Conservation (phyloP, 163 green algal species). For the Prototheca wickerhamii region DNA sequence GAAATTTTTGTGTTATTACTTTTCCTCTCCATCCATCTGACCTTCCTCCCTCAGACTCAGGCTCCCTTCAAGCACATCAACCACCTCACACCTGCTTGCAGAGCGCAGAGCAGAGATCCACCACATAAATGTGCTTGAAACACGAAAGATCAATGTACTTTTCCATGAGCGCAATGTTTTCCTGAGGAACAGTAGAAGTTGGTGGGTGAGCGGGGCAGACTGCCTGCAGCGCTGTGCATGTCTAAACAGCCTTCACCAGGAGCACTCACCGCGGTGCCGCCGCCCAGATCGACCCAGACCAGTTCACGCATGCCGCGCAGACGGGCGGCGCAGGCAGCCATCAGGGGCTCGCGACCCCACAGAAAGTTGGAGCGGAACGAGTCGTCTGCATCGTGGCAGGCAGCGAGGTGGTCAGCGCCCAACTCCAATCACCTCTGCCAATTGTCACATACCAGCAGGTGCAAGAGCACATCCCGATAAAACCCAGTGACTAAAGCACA, state of each 20-base stretch:
- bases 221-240: neutral
- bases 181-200: slow-evolving; percentile 34
- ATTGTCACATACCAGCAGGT: too few relatives aligned
- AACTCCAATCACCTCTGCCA: too few relatives aligned
- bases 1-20: too few relatives aligned
- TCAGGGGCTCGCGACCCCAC: slow-evolving; percentile 85
- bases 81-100: slow-evolving; percentile 68
- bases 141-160: slow-evolving; percentile 76
- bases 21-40: too few relatives aligned
- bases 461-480: neutral
- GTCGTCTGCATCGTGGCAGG: slow-evolving; percentile 66
- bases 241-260: neutral
- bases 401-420: neutral
- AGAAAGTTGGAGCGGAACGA: slow-evolving; percentile 88
- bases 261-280: slow-evolving; percentile 71
- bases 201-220: neutral
- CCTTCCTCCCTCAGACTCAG: too few relatives aligned
- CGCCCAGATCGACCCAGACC: slow-evolving; percentile 95
- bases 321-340: slow-evolving; percentile 81
- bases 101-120: slow-evolving; percentile 92
- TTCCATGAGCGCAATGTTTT: slow-evolving; percentile 93
- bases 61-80: too few relatives aligned
- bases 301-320: slow-evolving; percentile 59
- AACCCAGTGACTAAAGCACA: neutral
- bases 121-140: slow-evolving; percentile 94